Evolutionary conservation across 2,329 filamentous ascomycete species (phyloP).

Genomic region (Blastomyces gilchristii): DNA sequence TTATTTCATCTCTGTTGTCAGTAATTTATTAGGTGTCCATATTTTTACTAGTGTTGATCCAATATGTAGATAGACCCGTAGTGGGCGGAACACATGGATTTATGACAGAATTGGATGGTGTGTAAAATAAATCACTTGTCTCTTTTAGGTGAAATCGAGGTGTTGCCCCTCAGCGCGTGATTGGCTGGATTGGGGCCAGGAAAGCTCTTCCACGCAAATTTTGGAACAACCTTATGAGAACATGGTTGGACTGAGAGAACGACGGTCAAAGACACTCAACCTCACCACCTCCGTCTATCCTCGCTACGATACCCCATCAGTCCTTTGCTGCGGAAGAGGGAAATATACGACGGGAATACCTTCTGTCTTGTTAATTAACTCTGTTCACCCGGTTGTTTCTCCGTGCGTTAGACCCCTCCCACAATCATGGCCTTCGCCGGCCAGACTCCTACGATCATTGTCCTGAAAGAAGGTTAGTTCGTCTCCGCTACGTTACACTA

Average conservation of each 20-base stretch:
- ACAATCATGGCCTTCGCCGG: slow-evolving; percentile 83
- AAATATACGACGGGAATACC: not conserved
- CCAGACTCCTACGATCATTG: slow-evolving; percentile 94
- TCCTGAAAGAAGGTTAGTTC: slow-evolving; percentile 83
- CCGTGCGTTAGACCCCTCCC: slow-evolving; percentile 12
- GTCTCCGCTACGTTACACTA: slow-evolving; percentile 17
- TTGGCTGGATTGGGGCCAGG: slow-evolving; percentile 29
- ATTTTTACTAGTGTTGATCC: not conserved
- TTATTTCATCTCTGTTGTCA: not conserved
- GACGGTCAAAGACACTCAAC: not conserved
- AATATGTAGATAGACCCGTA: slow-evolving; percentile 1
- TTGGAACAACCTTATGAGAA: slow-evolving; percentile 28
- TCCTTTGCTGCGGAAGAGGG: not conserved
- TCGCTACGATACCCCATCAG: not conserved
- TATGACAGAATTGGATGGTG: not conserved
- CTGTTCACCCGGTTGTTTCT: not conserved
- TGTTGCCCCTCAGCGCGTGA: slow-evolving; percentile 18
- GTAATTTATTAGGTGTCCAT: not conserved
- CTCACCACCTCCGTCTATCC: not conserved
- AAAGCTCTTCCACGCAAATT: slow-evolving; percentile 29
- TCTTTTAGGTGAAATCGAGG: no score
- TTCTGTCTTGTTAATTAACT: not conserved
- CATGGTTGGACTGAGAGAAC: not conserved
- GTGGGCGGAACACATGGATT: not conserved
- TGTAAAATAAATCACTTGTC: not conserved